A percentile compares a stretch with the other conserved stretches of the same genome.
Evolutionary conservation across 768 basidiomycete species (phyloP).

Genomic region (Amanita phalloides): DNA sequence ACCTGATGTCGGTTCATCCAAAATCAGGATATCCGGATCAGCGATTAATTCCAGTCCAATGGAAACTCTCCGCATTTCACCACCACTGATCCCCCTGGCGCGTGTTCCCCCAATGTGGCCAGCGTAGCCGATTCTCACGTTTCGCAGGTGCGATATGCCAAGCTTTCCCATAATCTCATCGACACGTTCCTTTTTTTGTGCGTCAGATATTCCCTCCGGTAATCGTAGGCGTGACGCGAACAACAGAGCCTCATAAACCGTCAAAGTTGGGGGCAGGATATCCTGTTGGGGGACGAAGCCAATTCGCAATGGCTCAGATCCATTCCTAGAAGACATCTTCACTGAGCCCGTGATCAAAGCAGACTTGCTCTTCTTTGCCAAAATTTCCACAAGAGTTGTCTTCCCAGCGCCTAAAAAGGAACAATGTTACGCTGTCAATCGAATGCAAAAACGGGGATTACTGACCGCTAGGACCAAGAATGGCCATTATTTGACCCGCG

Average conservation of each 20-base stretch:
- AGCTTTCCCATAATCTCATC: slow-evolving; percentile 65
- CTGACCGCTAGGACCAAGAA: slow-evolving; percentile 81
- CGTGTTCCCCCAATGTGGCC: slow-evolving; percentile 54
- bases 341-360: slow-evolving; percentile 62
- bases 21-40: slow-evolving; percentile 71
- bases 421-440: background rate
- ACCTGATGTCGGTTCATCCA: slow-evolving; percentile 80
- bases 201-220: slow-evolving; percentile 55
- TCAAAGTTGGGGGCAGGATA: slow-evolving; percentile 68
- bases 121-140: slow-evolving; percentile 55
- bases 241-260: slow-evolving; percentile 70
- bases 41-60: slow-evolving; percentile 87
- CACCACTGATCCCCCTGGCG: slow-evolving; percentile 79
- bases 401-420: slow-evolving; percentile 64
- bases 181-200: slow-evolving; percentile 59
- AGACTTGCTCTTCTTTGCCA: slow-evolving; percentile 75
- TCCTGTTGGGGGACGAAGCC: slow-evolving; percentile 88
- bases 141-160: slow-evolving; percentile 57
- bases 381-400: slow-evolving; percentile 83
- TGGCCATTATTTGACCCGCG: slow-evolving; percentile 82
- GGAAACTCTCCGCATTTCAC: slow-evolving; percentile 83
- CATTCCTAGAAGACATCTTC: slow-evolving; percentile 31
- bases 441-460: slow-evolving; percentile 6
- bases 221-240: slow-evolving; percentile 83
- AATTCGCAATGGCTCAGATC: slow-evolving; percentile 36